Conservation (phyloP, 129 eudicot genomes). For the Rutidosis leptorrhynchoides region DNA sequence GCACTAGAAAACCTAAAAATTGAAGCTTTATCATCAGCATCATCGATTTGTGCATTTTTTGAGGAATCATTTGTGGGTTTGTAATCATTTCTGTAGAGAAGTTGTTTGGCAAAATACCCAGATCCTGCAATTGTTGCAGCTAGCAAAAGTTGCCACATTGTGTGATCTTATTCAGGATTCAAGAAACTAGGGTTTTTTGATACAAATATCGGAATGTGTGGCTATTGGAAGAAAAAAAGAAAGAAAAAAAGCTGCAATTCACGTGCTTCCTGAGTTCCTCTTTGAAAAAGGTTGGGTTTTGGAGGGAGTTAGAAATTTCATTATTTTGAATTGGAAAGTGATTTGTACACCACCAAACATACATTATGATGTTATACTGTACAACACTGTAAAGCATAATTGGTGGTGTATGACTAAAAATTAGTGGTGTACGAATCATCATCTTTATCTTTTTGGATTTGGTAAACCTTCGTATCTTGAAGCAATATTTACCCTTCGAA, state of each 20-base stretch:
- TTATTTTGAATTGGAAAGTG: no score
- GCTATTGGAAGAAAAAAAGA: slow-evolving; percentile 2
- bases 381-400: no score
- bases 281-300: slow-evolving; percentile 12
- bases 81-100: slow-evolving; percentile 29
- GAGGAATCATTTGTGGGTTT: slow-evolving; percentile 14
- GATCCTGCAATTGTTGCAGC: slow-evolving; percentile 92
- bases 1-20: slow-evolving; percentile 73
- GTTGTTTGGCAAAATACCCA: slow-evolving; percentile 58
- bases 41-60: neutral
- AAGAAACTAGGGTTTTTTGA: slow-evolving; percentile 29
- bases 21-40: slow-evolving; percentile 16
- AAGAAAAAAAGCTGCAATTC: slow-evolving; percentile 20
- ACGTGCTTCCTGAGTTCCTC: slow-evolving; percentile 33
- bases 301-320: slow-evolving; percentile 34
- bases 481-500: neutral
- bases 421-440: no score
- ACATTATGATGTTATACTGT: no score
- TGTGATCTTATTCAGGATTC: slow-evolving; percentile 10
- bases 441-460: no score
- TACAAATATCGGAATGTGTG: slow-evolving; percentile 17
- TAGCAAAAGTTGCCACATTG: slow-evolving; percentile 85
- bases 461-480: neutral
- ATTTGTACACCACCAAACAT: no score
- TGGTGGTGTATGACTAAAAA: no score